phyloP scores from a whole-genome alignment of 768 basidiomycete genomes.

The Pisolithus tinctorius region DNA sequence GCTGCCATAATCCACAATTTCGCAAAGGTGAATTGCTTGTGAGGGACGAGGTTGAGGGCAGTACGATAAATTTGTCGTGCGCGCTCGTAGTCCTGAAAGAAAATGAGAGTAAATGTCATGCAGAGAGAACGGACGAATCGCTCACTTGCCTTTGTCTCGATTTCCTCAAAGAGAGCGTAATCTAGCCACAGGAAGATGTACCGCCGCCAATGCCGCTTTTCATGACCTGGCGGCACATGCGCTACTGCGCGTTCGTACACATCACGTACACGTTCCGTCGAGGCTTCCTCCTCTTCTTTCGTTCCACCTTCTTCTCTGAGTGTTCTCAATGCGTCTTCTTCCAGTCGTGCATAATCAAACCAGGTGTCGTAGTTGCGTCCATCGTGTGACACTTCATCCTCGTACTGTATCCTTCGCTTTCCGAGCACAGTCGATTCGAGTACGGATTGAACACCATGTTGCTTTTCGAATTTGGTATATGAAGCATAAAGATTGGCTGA shows the following conservation, averaged over 20 bases:
- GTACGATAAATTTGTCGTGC: slow-evolving; percentile 91
- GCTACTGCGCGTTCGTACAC: slow-evolving; percentile 94
- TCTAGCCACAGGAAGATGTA: slow-evolving; percentile 92
- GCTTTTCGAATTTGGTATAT: slow-evolving; percentile 98
- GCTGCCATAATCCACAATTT: slow-evolving; percentile 94
- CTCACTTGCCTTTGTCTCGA: slow-evolving; percentile 74
- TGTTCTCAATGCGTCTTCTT: slow-evolving; percentile 80
- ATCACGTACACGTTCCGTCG: slow-evolving; percentile 70
- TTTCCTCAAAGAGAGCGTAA: slow-evolving; percentile 96
- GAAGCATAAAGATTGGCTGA: slow-evolving; percentile 82
- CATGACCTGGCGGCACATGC: slow-evolving; percentile 88
- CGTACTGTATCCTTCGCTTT: slow-evolving; percentile 97
- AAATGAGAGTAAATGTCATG: slow-evolving; percentile 1
- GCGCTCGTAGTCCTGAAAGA: slow-evolving; percentile 67
- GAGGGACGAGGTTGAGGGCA: slow-evolving; percentile 81
- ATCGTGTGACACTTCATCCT: slow-evolving; percentile 90
- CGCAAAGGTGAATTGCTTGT: slow-evolving; percentile 96
- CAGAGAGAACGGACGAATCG: not conserved
- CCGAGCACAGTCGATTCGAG: slow-evolving; percentile 93
- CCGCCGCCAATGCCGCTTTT: slow-evolving; percentile 88
- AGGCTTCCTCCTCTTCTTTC: slow-evolving; percentile 59
- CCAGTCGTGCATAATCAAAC: slow-evolving; percentile 94
- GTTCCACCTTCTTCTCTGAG: slow-evolving; percentile 70
- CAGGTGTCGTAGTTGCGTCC: slow-evolving; percentile 95
- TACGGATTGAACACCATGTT: slow-evolving; percentile 82